These are phyloP conservation scores for Apium graveolens DNA, from an alignment of 129 eudicot genomes.

Conservation along the genomic window DNA sequence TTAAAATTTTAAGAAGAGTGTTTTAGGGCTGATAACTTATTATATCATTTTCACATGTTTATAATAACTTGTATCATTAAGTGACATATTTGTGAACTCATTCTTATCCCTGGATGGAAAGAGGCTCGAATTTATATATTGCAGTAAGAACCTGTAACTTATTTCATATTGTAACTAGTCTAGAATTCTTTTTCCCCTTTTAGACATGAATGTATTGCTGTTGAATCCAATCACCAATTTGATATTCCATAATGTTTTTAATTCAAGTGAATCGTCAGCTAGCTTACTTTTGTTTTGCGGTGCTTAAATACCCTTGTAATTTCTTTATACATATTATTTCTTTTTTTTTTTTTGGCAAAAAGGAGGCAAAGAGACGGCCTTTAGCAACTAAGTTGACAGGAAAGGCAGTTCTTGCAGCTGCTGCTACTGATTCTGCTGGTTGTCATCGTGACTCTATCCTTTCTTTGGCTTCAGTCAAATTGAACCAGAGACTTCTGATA, in stretches of 20 bases:
- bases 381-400: constrained; percentile 57
- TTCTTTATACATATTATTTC: neutral
- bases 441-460: constrained; percentile 92
- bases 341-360: neutral
- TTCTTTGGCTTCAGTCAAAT: constrained; percentile 77
- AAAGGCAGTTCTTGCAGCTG: constrained; percentile 77
- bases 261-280: neutral
- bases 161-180: neutral
- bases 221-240: neutral
- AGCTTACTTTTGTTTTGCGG: neutral
- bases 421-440: constrained; percentile 92
- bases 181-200: neutral
- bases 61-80: neutral
- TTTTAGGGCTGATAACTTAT: neutral
- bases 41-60: neutral
- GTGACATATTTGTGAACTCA: neutral
- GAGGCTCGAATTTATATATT: neutral
- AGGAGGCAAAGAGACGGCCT: constrained; percentile 83
- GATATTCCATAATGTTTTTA: neutral
- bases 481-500: constrained; percentile 87
- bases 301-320: neutral
- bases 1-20: neutral
- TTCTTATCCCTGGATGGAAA: neutral
- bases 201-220: neutral
- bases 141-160: neutral